A percentile compares a stretch with the other conserved stretches of the same genome.
These are phyloP conservation scores for Suillus discolor DNA, from an alignment of 768 basidiomycete genomes.

Conservation along the genomic window DNA sequence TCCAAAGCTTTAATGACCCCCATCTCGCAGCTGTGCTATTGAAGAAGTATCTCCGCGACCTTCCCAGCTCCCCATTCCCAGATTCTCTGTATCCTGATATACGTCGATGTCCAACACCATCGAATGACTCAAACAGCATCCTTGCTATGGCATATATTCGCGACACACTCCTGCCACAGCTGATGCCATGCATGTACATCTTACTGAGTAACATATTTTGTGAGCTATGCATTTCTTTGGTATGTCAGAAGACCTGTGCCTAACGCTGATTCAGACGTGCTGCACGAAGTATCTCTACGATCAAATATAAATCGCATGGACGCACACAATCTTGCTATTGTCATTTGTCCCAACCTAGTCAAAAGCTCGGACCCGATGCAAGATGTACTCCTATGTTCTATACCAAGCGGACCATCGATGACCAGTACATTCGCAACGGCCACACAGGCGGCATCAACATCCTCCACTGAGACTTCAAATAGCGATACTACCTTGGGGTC, in stretches of 20 bases:
- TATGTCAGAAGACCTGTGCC: background rate
- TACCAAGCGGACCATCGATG: constrained; percentile 52
- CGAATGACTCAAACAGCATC: constrained; percentile 56
- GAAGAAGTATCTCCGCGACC: constrained; percentile 83
- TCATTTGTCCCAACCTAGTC: constrained; percentile 79
- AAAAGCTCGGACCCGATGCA: constrained; percentile 65
- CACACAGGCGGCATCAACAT: constrained; percentile 15
- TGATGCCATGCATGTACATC: constrained; percentile 74
- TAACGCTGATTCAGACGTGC: constrained; percentile 52
- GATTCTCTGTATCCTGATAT: constrained; percentile 68
- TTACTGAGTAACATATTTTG: constrained; percentile 71
- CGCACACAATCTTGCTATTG: constrained; percentile 79
- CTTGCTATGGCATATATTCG: constrained; percentile 65
- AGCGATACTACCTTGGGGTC: constrained; percentile 67
- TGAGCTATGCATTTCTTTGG: constrained; percentile 34
- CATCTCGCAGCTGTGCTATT: constrained; percentile 83
- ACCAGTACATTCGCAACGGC: constrained; percentile 21
- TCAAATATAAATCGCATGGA: constrained; percentile 77
- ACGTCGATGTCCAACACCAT: constrained; percentile 64
- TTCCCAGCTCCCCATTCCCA: constrained; percentile 79
- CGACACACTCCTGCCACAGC: constrained; percentile 63
- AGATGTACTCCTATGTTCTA: constrained; percentile 74
- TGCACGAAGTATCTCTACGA: constrained; percentile 77
- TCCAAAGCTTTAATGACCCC: constrained; percentile 75
- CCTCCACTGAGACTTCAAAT: constrained; percentile 36